Conservation (phyloP, 768 basidiomycete species). For the Pleurotus platypus region DNA sequence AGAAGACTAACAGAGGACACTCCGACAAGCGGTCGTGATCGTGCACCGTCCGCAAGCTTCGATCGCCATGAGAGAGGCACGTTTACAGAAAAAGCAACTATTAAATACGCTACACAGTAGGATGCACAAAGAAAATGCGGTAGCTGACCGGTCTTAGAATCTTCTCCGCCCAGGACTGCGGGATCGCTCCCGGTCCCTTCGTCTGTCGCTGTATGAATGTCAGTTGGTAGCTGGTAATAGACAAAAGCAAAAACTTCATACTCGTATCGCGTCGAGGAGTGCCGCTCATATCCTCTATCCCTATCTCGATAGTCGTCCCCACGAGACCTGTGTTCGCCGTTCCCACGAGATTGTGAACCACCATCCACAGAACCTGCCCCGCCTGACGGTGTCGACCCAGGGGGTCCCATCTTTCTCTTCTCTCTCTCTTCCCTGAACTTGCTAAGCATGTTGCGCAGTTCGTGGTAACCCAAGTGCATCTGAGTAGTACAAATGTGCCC, state of each 20-base stretch:
- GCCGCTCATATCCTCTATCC: conserved; percentile 68
- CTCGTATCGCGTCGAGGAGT: conserved; percentile 71
- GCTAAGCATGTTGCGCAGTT: conserved; percentile 88
- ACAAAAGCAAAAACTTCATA: conserved; percentile 33
- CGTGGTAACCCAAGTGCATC: conserved; percentile 99
- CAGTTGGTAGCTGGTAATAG: conserved; percentile 21
- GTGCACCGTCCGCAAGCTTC: too few species aligned
- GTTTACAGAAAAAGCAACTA: background rate
- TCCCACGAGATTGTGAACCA: conserved; percentile 38
- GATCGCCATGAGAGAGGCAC: background rate
- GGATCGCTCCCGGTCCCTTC: conserved; percentile 70
- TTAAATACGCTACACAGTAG: conserved; percentile 4
- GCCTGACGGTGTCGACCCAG: conserved; percentile 35
- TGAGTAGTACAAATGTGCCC: conserved; percentile 31
- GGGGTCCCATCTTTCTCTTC: conserved; percentile 63
- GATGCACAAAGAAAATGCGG: background rate
- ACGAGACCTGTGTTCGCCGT: conserved; percentile 41
- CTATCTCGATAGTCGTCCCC: conserved; percentile 63
- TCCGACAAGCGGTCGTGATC: too few species aligned
- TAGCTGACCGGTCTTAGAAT: conserved; percentile 32
- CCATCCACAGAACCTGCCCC: conserved; percentile 27
- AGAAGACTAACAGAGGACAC: too few species aligned
- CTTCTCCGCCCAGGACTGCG: conserved; percentile 67
- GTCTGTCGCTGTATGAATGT: conserved; percentile 51
- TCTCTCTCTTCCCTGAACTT: conserved; percentile 92